Evolutionary conservation across 176 grass and related monocot genomes (phyloP).

Genomic region (Eragrostis curvula): DNA sequence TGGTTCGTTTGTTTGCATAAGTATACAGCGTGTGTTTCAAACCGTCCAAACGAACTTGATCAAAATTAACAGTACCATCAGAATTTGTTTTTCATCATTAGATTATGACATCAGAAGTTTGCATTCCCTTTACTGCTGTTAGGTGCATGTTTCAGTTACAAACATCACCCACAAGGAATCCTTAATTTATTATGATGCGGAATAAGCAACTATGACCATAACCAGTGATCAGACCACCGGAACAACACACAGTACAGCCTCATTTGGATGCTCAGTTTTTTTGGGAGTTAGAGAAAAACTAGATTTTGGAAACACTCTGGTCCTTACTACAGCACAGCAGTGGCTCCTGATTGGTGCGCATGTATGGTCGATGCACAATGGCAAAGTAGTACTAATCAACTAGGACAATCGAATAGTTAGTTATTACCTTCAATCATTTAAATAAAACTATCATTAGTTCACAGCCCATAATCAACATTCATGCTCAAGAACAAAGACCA

Average conservation of each 20-base stretch:
- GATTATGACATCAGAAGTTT: not conserved
- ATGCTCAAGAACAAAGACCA: too few relatives aligned
- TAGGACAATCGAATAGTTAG: not conserved
- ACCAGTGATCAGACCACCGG: not conserved
- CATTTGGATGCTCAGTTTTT: not conserved
- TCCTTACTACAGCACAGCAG: too few relatives aligned
- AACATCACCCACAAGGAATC: not conserved
- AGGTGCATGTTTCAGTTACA: not conserved
- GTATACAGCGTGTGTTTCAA: not conserved
- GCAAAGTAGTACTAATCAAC: not conserved
- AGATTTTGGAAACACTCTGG: not conserved
- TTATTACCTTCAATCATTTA: not conserved
- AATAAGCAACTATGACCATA: not conserved
- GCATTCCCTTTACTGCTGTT: not conserved
- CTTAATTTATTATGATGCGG: not conserved
- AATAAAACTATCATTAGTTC: too few relatives aligned
- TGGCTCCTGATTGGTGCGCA: too few relatives aligned
- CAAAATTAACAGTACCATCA: not conserved
- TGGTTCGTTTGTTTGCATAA: constrained; percentile 10
- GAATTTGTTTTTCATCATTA: not conserved
- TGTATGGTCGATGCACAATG: not conserved
- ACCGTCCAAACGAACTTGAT: not conserved
- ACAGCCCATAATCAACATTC: too few relatives aligned
- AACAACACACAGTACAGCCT: not conserved
- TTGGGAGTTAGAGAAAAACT: too few relatives aligned